Base-by-base conservation (phyloP, 1,284 basidiomycete species). In the Thelephora terrestris region DNA sequence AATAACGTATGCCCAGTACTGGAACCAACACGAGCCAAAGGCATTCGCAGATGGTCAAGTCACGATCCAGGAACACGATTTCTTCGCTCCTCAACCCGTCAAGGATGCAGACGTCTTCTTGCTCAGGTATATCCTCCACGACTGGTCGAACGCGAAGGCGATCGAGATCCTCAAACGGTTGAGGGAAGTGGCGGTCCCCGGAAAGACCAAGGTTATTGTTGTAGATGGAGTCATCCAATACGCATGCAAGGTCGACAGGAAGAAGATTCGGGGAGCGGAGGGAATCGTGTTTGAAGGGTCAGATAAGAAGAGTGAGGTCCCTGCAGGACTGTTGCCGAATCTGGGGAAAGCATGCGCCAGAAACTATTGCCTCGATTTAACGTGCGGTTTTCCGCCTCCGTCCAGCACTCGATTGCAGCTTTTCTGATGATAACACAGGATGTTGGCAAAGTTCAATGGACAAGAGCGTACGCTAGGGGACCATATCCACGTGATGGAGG, bases 11-110 rank as follows among this genome's bases (percentile, higher is more conserved):
- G 17, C 7, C 2, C 42, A 35, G 34, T 34, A 25, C 44, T 58
- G 23, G 43, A 53, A 32, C 27, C 48, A 50, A 14, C 14, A 34
- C 39, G 14, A 7, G 10, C n/a, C 17, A 1, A 14, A 45, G 4
- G 7, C 1, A n/a, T 10, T 37, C 23, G 20, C 10, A 42, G 23
- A 14, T 4, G 27, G 16, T 5, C 9, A 12, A 27, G 25, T 27
- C 25, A 27, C 25, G 25, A 27, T 27, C 25, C 25, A 27, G 48
- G 55, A 38, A 12, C 60, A 65, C 48, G 60, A 67, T 46, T 66
- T 65, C 52, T 65, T 66, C 53, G 29, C 29, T 3, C 55, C 59
- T 4, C 63, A 65, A 47, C 61, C 65, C 0, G 52, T 61, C 17
- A 50, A 57, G 34, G 49, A 55, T 7, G 61, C 62, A 0, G 55